These are phyloP conservation scores for Viridothelium virens DNA, from an alignment of 495 filamentous ascomycete genomes.

Conservation along the genomic window DNA sequence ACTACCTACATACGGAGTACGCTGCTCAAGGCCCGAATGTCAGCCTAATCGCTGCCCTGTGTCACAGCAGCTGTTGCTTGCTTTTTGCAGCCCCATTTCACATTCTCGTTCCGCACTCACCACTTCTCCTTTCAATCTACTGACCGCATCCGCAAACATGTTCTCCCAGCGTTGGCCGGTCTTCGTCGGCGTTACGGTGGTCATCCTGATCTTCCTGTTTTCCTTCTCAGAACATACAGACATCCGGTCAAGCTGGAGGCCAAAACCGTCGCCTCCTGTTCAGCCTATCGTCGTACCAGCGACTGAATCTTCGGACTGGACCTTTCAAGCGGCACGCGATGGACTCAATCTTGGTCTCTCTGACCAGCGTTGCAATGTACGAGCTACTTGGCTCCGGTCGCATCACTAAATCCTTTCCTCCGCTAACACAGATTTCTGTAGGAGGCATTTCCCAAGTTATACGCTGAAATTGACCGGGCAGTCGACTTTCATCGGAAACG, in stretches of 20 bases:
- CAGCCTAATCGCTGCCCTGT: neutral
- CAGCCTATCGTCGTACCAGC: constrained; percentile 2
- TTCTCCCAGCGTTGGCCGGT: neutral
- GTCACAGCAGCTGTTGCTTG: neutral
- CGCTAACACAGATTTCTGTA: neutral
- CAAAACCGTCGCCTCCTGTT: neutral
- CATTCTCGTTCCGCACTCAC: neutral
- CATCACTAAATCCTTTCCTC: neutral
- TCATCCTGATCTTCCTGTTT: neutral
- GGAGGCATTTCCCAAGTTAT: constrained; percentile 26
- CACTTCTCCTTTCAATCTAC: neutral
- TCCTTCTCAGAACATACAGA: constrained; percentile 8
- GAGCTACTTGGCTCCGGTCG: neutral
- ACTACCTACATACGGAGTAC: too few species aligned
- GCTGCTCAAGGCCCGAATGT: too few species aligned
- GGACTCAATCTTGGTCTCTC: constrained; percentile 20
- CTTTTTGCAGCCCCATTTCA: neutral
- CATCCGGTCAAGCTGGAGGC: neutral
- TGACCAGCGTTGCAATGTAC: constrained; percentile 23
- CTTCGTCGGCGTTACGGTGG: neutral
- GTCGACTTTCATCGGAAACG: constrained; percentile 17
- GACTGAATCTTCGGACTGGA: constrained; percentile 16
- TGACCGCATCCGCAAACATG: neutral
- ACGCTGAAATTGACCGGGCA: constrained; percentile 24
- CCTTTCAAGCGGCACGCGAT: constrained; percentile 20